Evolutionary conservation across 2,329 filamentous ascomycete species (phyloP).

Genomic region (Verticillium klebahnii): DNA sequence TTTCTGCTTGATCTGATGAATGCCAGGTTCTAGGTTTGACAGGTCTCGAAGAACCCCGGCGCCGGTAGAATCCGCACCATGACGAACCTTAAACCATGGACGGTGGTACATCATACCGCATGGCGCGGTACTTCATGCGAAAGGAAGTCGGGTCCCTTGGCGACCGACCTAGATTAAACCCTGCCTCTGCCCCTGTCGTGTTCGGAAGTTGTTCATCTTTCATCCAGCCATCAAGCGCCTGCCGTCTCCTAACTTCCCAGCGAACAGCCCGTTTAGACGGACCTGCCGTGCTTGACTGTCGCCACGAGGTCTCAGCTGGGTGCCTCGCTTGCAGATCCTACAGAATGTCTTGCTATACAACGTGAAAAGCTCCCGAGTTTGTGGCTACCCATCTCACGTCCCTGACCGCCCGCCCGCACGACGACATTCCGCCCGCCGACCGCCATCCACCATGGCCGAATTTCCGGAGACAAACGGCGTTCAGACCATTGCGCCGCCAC

Average conservation of each 20-base stretch:
- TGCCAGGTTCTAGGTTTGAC: neutral
- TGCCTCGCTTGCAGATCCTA: neutral
- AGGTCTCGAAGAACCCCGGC: neutral
- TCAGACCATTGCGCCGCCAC: slow-evolving; percentile 7
- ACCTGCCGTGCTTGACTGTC: neutral
- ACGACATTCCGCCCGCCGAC: neutral
- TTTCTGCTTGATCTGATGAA: neutral
- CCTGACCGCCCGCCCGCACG: neutral
- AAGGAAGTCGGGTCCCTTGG: neutral
- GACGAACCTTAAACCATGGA: neutral
- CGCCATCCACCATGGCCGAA: neutral
- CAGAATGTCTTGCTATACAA: neutral
- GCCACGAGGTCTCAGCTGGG: neutral
- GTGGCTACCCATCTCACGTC: neutral
- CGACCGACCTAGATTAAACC: neutral
- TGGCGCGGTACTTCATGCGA: neutral
- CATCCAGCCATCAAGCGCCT: neutral
- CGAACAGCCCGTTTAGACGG: neutral
- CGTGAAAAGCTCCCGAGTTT: neutral
- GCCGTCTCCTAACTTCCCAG: neutral
- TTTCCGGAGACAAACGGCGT: slow-evolving; percentile 8
- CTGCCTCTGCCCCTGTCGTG: neutral
- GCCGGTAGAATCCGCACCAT: neutral
- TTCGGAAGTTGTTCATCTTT: neutral
- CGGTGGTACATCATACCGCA: neutral